Conservation (phyloP, 116 monocot genomes). For the Posidonia oceanica region DNA sequence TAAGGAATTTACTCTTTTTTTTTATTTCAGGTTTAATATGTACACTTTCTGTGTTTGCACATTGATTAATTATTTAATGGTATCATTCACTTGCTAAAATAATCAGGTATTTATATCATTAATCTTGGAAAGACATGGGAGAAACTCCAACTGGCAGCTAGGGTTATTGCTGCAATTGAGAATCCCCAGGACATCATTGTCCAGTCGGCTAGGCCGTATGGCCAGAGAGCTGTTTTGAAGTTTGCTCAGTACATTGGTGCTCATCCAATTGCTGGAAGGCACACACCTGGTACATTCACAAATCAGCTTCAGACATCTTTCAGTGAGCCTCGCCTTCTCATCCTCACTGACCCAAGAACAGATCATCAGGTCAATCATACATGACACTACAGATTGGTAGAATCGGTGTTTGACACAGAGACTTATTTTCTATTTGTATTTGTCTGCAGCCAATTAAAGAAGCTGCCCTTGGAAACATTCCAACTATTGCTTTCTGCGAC, state of each 20-base stretch:
- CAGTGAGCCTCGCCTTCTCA: slow-evolving; percentile 38
- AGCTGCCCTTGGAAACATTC: slow-evolving; percentile 34
- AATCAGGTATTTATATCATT: slow-evolving; percentile 30
- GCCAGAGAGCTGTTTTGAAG: slow-evolving; percentile 43
- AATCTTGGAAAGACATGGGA: slow-evolving; percentile 39
- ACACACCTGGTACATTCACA: slow-evolving; percentile 42
- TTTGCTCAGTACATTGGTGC: slow-evolving; percentile 39
- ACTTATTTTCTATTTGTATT: not conserved
- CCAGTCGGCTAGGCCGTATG: slow-evolving; percentile 40
- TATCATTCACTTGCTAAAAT: not conserved
- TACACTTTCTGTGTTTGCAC: not conserved
- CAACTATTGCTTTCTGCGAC: slow-evolving; percentile 39
- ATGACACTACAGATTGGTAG: not conserved
- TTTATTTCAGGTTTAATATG: not conserved
- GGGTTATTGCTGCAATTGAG: slow-evolving; percentile 39
- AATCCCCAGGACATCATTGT: slow-evolving; percentile 45
- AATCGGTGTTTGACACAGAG: not conserved
- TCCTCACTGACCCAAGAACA: slow-evolving; percentile 51
- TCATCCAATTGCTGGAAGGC: slow-evolving; percentile 39
- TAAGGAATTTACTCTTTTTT: not conserved
- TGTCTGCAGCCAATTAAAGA: slow-evolving; percentile 35
- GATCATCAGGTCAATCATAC: slow-evolving; percentile 30
- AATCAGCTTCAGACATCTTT: slow-evolving; percentile 43
- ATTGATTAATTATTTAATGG: not conserved
- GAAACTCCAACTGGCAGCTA: slow-evolving; percentile 32